A percentile compares a stretch with the other conserved stretches of the same genome.
These are phyloP conservation scores for Flaveria ramosissima DNA, from an alignment of 129 eudicot genomes.

Conservation along the genomic window DNA sequence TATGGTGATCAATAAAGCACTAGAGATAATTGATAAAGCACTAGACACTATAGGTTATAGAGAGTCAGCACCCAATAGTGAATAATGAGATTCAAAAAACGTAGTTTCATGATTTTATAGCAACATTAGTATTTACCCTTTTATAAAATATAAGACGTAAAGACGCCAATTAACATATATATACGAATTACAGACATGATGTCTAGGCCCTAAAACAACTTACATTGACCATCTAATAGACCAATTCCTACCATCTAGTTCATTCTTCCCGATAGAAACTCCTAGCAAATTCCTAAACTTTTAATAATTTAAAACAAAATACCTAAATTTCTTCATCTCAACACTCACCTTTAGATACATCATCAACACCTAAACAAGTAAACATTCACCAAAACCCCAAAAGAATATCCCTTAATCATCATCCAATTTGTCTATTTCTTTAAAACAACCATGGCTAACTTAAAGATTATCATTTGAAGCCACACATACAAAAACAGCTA, in stretches of 20 bases:
- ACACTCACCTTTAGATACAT: not conserved
- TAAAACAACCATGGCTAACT: not conserved
- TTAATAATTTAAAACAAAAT: not conserved
- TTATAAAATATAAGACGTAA: too few species aligned
- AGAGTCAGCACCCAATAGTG: too few species aligned
- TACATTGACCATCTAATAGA: not conserved
- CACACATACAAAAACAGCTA: not conserved
- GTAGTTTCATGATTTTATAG: too few species aligned
- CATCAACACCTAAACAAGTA: not conserved
- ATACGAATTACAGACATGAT: not conserved
- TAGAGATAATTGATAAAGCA: too few species aligned
- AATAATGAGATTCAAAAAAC: too few species aligned
- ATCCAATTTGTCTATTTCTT: not conserved
- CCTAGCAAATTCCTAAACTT: too few species aligned
- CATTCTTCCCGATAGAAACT: not conserved
- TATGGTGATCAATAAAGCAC: too few species aligned
- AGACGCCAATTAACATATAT: not conserved
- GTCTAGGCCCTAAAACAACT: not conserved
- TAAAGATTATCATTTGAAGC: not conserved
- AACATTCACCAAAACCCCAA: not conserved
- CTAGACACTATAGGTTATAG: too few species aligned
- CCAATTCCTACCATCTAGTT: constrained; percentile 2
- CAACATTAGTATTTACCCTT: too few species aligned
- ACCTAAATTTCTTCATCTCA: not conserved
- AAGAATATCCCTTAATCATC: not conserved